Conservation (phyloP, 768 basidiomycete genomes). For the Wakefieldia striispora region DNA sequence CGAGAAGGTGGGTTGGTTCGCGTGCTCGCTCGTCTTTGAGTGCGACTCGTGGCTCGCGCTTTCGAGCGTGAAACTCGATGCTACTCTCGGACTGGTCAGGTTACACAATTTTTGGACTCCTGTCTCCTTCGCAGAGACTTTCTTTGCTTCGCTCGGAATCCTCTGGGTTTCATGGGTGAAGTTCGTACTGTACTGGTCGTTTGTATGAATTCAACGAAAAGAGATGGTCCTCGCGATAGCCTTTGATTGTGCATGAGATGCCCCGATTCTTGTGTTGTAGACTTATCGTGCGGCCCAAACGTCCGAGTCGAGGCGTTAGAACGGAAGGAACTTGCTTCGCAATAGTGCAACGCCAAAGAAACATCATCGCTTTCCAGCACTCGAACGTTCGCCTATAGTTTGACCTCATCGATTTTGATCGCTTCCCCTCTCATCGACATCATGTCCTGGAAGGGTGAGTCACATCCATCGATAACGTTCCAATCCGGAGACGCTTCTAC, state of each 20-base stretch:
- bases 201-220: too few species aligned
- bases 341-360: too few species aligned
- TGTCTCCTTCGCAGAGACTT: constrained; percentile 18
- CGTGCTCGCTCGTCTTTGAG: constrained; percentile 3
- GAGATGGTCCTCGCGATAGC: too few species aligned
- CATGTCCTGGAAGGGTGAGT: constrained; percentile 31
- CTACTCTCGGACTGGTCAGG: constrained; percentile 11
- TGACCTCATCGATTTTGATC: background rate
- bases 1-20: constrained; percentile 7
- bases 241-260: too few species aligned
- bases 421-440: background rate
- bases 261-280: background rate
- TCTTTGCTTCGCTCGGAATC: background rate
- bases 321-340: too few species aligned
- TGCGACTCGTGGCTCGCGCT: constrained; percentile 15
- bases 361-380: background rate
- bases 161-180: too few species aligned
- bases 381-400: too few species aligned
- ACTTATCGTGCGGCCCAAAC: too few species aligned
- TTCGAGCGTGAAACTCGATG: constrained; percentile 12
- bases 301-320: constrained; percentile 4
- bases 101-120: constrained; percentile 10
- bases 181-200: too few species aligned
- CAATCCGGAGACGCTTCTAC: background rate
- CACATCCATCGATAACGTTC: background rate